phyloP scores from a whole-genome alignment of 768 basidiomycete genomes.

The Phaeotremella fagi region DNA sequence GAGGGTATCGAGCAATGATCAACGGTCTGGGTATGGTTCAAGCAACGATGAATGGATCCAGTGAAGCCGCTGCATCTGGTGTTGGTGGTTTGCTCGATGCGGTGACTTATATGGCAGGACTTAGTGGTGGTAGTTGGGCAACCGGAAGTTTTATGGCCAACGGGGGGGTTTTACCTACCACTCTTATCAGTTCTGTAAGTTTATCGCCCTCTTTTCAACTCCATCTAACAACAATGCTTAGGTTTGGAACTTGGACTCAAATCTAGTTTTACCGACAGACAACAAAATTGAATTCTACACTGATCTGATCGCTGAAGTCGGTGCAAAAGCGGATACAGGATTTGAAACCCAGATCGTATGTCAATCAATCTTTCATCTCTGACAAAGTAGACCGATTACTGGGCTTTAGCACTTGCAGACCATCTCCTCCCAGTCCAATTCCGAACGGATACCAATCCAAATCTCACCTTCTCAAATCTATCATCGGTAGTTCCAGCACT shows the following conservation, averaged over 20 bases:
- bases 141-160: constrained; percentile 53
- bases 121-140: constrained; percentile 50
- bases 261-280: constrained; percentile 44
- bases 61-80: constrained; percentile 54
- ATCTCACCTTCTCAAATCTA: constrained; percentile 39
- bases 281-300: constrained; percentile 43
- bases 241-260: constrained; percentile 46
- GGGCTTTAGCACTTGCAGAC: constrained; percentile 43
- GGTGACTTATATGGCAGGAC: constrained; percentile 62
- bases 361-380: not conserved
- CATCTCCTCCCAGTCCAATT: constrained; percentile 46
- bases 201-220: not conserved
- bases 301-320: constrained; percentile 38
- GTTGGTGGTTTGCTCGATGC: constrained; percentile 68
- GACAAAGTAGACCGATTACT: constrained; percentile 38
- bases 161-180: constrained; percentile 29
- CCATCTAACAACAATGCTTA: constrained; percentile 2
- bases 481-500: constrained; percentile 20
- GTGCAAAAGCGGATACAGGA: constrained; percentile 36
- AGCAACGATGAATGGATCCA: constrained; percentile 57
- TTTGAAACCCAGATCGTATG: constrained; percentile 43
- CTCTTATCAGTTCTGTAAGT: constrained; percentile 42
- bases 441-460: constrained; percentile 38
- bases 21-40: constrained; percentile 28
- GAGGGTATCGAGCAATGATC: constrained; percentile 62